Evolutionary conservation across 2,329 filamentous ascomycete species (phyloP).

Genomic region (Xylaria sp.): DNA sequence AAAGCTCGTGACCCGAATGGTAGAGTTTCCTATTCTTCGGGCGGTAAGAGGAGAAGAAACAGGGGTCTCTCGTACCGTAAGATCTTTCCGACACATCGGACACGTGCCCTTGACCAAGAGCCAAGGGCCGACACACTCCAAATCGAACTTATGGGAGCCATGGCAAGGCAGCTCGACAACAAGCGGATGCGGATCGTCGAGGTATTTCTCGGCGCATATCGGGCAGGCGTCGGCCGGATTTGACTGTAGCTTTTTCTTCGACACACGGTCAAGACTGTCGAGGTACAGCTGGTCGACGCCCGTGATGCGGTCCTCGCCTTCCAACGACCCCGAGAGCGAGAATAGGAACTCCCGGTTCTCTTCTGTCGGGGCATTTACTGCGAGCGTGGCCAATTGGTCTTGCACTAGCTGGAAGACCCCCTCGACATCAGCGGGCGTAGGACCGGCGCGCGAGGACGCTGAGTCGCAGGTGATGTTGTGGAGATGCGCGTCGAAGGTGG

Average conservation of each 20-base stretch:
- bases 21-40: not conserved
- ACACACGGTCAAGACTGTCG: slow-evolving; percentile 68
- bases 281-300: slow-evolving; percentile 70
- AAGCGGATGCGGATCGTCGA: slow-evolving; percentile 70
- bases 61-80: slow-evolving; percentile 51
- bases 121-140: slow-evolving; percentile 76
- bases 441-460: slow-evolving; percentile 64
- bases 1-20: not conserved
- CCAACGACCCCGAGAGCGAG: slow-evolving; percentile 58
- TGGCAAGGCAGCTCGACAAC: slow-evolving; percentile 73
- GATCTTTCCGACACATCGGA: slow-evolving; percentile 69
- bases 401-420: slow-evolving; percentile 68
- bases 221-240: slow-evolving; percentile 63
- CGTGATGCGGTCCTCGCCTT: slow-evolving; percentile 57
- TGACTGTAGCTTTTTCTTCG: slow-evolving; percentile 57
- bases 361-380: slow-evolving; percentile 58
- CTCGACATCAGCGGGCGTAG: slow-evolving; percentile 68
- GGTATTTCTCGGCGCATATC: slow-evolving; percentile 70
- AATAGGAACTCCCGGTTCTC: slow-evolving; percentile 62
- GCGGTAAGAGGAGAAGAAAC: not conserved
- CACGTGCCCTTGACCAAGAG: slow-evolving; percentile 71
- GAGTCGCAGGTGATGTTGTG: slow-evolving; percentile 58
- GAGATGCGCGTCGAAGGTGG: slow-evolving; percentile 68
- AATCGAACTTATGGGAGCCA: slow-evolving; percentile 67
- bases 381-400: slow-evolving; percentile 66